A percentile compares a stretch with the other conserved stretches of the same genome.
phyloP scores from a whole-genome alignment of 176 grass and related monocot species.

The Carex cristatella region DNA sequence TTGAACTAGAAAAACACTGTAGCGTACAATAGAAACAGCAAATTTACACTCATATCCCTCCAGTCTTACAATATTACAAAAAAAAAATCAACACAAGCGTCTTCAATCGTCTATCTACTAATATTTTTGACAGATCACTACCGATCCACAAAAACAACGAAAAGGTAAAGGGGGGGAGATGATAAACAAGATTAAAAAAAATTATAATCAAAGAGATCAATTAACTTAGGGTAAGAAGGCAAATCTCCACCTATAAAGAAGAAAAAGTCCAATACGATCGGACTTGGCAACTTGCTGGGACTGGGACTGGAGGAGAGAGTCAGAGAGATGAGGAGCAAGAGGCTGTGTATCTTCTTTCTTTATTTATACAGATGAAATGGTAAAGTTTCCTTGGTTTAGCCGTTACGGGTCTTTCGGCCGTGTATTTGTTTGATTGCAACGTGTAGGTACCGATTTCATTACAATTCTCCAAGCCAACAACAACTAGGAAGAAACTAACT shows the following conservation, averaged over 20 bases:
- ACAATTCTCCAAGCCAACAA: neutral
- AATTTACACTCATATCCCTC: neutral
- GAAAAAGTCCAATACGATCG: neutral
- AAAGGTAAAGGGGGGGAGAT: too few species aligned
- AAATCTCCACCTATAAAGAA: neutral
- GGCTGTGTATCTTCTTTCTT: neutral
- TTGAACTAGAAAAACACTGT: neutral
- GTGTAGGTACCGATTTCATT: neutral
- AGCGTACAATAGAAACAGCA: neutral
- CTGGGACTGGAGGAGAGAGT: neutral
- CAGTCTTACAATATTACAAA: neutral
- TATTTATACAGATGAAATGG: neutral
- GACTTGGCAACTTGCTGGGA: neutral
- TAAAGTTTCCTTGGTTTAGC: conserved; percentile 24
- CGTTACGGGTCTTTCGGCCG: neutral
- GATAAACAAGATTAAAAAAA: neutral
- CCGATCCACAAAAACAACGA: neutral
- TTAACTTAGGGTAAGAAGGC: neutral
- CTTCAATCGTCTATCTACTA: neutral
- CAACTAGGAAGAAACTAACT: neutral
- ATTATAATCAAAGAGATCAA: neutral
- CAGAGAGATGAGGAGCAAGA: neutral
- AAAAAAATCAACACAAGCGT: neutral
- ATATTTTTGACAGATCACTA: neutral
- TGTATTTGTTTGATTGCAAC: conserved; percentile 1